Evolutionary conservation across 2,329 filamentous ascomycete species (phyloP).

Genomic region (Dryadomyces sulphureus): DNA sequence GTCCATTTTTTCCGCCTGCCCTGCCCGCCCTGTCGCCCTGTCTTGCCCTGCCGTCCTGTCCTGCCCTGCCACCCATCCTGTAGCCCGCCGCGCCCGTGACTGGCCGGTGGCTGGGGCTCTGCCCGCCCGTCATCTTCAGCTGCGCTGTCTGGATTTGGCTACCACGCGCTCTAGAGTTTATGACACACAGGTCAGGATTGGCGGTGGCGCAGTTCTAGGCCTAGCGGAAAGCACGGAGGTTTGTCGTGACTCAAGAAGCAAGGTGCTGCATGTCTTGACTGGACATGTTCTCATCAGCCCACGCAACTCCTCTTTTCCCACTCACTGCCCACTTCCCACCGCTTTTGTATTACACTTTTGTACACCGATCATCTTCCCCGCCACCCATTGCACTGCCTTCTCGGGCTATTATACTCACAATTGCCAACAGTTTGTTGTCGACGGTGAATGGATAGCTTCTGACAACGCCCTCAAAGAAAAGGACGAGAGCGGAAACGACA

Average conservation of each 20-base stretch:
- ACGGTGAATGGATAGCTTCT: slow-evolving; percentile 81
- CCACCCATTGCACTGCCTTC: not conserved
- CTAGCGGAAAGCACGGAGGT: not conserved
- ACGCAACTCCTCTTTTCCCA: not conserved
- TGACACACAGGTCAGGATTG: not conserved
- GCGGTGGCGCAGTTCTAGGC: not conserved
- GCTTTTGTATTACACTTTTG: not conserved
- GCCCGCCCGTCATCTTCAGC: not conserved
- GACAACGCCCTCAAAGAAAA: slow-evolving; percentile 66
- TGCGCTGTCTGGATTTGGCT: no score
- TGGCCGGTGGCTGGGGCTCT: no score
- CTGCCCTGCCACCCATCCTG: not conserved
- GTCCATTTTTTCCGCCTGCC: no score
- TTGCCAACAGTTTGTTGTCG: slow-evolving; percentile 67
- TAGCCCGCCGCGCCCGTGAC: no score
- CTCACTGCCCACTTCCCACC: not conserved
- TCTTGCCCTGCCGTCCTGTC: not conserved
- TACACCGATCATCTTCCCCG: not conserved
- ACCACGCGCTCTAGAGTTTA: not conserved
- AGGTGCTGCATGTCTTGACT: not conserved
- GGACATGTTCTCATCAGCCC: not conserved
- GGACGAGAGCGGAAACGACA: slow-evolving; percentile 72
- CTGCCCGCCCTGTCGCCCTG: no score
- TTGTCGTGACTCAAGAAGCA: not conserved
- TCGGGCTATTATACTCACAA: not conserved